Conservation (phyloP, 768 basidiomycete genomes). For the Tubosaeta brunneosetosa region DNA sequence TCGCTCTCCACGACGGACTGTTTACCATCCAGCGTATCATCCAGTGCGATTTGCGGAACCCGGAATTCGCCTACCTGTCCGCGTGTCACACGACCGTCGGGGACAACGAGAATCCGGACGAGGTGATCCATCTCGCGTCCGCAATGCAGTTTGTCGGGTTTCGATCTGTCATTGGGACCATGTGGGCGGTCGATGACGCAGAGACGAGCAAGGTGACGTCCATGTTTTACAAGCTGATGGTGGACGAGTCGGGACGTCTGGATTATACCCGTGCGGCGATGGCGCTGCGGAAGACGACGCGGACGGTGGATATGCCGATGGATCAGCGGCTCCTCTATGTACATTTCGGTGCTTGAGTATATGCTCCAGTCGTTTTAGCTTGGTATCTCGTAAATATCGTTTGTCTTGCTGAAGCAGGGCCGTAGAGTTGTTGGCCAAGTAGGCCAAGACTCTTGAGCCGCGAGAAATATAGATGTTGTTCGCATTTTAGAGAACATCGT, state of each 20-base stretch:
- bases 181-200: background rate
- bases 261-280: background rate
- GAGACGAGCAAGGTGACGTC: background rate
- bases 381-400: too few relatives aligned
- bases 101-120: background rate
- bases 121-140: too few relatives aligned
- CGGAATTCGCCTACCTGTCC: background rate
- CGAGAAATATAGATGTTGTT: too few relatives aligned
- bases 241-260: background rate
- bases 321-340: background rate
- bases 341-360: background rate
- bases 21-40: background rate
- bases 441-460: too few relatives aligned
- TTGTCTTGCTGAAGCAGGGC: too few relatives aligned
- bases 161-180: too few relatives aligned
- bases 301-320: background rate
- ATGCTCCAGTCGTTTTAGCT: too few relatives aligned
- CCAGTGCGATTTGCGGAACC: background rate
- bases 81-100: background rate
- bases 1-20: background rate
- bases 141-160: too few relatives aligned
- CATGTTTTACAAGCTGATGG: too few relatives aligned
- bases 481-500: too few relatives aligned
- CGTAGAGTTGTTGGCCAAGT: too few relatives aligned
- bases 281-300: background rate